Conservation (phyloP, 176 grass and related monocot genomes). For the Carex myosuroides region DNA sequence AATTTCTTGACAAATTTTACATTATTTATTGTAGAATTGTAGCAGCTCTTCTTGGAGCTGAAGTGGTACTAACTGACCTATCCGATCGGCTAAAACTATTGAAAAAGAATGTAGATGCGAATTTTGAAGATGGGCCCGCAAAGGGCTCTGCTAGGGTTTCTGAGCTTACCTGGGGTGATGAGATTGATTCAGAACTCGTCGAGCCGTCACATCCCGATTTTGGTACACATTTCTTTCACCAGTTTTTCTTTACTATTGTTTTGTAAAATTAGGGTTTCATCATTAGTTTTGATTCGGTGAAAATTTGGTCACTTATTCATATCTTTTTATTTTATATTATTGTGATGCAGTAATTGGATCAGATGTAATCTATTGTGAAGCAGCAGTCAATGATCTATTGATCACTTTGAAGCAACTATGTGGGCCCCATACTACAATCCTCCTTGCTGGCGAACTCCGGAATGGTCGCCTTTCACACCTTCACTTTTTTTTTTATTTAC, state of each 20-base stretch:
- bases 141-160: slow-evolving; percentile 34
- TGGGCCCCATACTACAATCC: slow-evolving; percentile 48
- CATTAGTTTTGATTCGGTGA: background rate
- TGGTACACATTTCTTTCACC: slow-evolving; percentile 19
- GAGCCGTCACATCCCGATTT: slow-evolving; percentile 39
- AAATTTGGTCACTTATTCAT: background rate
- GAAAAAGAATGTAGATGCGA: slow-evolving; percentile 56
- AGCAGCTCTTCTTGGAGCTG: slow-evolving; percentile 51
- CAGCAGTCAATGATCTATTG: slow-evolving; percentile 57
- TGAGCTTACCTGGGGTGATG: slow-evolving; percentile 67
- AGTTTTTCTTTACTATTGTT: background rate
- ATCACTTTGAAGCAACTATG: slow-evolving; percentile 48
- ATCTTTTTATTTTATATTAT: background rate
- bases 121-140: slow-evolving; percentile 15
- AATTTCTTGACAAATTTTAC: background rate
- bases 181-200: slow-evolving; percentile 36
- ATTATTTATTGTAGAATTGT: slow-evolving; percentile 26
- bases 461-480: slow-evolving; percentile 31
- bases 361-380: slow-evolving; percentile 84
- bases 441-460: slow-evolving; percentile 84
- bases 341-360: slow-evolving; percentile 62
- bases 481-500: background rate
- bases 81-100: slow-evolving; percentile 77
- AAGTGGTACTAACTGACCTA: slow-evolving; percentile 64
- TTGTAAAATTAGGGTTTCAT: background rate